Base-by-base conservation (phyloP, 441 rosid species). In the Jatropha podagrica region DNA sequence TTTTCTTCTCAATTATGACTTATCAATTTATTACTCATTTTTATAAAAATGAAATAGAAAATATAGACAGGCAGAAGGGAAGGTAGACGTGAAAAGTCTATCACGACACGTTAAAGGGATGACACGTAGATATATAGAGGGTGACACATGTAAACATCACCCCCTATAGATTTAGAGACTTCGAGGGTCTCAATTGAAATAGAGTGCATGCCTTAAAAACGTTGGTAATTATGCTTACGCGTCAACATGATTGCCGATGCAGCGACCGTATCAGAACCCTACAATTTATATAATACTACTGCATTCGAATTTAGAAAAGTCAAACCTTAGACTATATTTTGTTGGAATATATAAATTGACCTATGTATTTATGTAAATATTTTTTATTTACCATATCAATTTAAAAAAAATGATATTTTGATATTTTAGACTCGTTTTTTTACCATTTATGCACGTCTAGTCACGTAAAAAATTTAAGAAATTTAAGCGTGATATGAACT, bases 21-120 rank as follows among this genome's bases (percentile, higher is more conserved):
- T 23, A 23, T 23, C 0, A 23, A 23, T 23, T 23, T 23, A 23
- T 23, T 23, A 23, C 23, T 23, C 23, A 23, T 32, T 32, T 32
- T 32, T 32, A 32, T 32, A 32, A 32, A 32, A 32, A 32, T 32
- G 32, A 32, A 32, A 32, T 32, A 32, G 2, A 32, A 32, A 32
- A 32, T 32, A 32, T 32, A 32, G 1, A 32, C 1, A 32, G 32
- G 2, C 32, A 32, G 32, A 32, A 32, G 32, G 32, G 32, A 32
- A 32, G 32, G 32, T 32, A 0, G 32, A 32, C 14, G 42, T 68
- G 80, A 56, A 51, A 55, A 73, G 81, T 74, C 78, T 67, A 79
- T 71, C 78, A 74, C 85, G 86, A 76, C 85, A 83, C 81, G 87
- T 71, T 65, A 81, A 72, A 68, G 73, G 73, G 23, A 23, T 23